phyloP scores from a whole-genome alignment of 192 early-diverging fungal species.

The Coemansia erecta region DNA sequence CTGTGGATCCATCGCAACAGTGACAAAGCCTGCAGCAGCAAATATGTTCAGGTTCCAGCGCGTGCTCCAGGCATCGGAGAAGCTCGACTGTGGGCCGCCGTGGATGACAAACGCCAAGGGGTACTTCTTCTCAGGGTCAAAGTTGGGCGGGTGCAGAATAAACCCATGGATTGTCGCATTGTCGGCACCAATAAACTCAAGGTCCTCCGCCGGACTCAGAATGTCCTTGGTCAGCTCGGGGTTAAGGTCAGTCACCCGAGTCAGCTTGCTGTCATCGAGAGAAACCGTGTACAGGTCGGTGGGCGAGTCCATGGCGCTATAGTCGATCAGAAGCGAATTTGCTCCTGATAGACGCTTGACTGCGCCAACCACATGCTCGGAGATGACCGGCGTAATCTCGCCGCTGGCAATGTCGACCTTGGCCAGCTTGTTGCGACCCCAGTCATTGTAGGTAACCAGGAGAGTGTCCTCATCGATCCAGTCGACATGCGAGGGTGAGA shows the following conservation, averaged over 20 bases:
- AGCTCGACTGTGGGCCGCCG: conserved; percentile 74
- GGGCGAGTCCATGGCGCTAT: conserved; percentile 57
- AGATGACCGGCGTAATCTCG: conserved; percentile 46
- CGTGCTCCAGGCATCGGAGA: conserved; percentile 54
- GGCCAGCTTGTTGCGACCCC: conserved; percentile 64
- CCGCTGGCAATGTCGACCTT: conserved; percentile 57
- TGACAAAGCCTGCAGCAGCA: conserved; percentile 69
- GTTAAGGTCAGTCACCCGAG: conserved; percentile 49
- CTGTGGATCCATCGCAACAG: conserved; percentile 70
- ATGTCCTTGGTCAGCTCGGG: conserved; percentile 32
- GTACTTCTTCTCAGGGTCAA: conserved; percentile 57
- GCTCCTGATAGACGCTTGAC: conserved; percentile 44
- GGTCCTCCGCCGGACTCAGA: conserved; percentile 59
- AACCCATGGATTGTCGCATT: conserved; percentile 50
- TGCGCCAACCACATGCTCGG: conserved; percentile 50
- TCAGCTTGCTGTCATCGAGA: conserved; percentile 26
- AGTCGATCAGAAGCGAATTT: conserved; percentile 48
- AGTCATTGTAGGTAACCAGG: conserved; percentile 64
- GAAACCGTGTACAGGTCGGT: conserved; percentile 53
- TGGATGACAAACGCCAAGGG: conserved; percentile 82
- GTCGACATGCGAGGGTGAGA: conserved; percentile 55
- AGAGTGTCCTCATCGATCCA: conserved; percentile 58
- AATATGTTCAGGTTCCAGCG: conserved; percentile 78
- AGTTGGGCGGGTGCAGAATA: conserved; percentile 49
- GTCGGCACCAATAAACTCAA: conserved; percentile 63